Evolutionary conservation across 2,329 filamentous ascomycete genomes (phyloP), one percentile per base, ranked within the genome.

Genomic region (Talaromyces sp.): DNA sequence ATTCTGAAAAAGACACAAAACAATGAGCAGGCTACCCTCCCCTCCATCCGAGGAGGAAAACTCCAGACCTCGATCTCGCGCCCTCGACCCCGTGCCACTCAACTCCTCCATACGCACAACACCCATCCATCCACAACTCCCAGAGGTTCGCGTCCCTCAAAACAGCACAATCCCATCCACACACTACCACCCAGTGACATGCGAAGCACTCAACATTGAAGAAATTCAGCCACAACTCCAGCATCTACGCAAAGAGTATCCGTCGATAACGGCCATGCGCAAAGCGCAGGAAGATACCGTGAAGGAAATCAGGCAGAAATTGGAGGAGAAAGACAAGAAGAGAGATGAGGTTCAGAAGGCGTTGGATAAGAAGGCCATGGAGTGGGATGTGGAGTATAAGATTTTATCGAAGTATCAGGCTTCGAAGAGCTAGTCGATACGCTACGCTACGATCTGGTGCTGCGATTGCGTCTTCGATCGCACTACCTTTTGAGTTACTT

Each of bases 331-430:
- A 3, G 74, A 77, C 38, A 74, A 73, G 63, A 80, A 79, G 65
- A 74, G 71, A 58, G 77, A 77, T 45, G 72, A 77, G 56, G 70
- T 80, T 0, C 78, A 79, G 64, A 77, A 73, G 58, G 72, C 74
- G 3, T 76, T 80, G 68, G 77, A 80, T 63, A 79, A 79, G 69
- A 80, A 80, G 67, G 72, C 73, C 13, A 79, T 79, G 65, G 78
- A 80, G 65, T 71, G 77, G 38, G 76, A 80, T 61, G 78, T 73
- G 4, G 78, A 80, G 68, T 72, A 79, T 70, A 80, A 77, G 63
- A 74, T 80, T 2, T 69, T 80, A 1, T 76, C 75, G 56, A 80
- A 80, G 62, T 79, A 76, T 53, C 78, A 79, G 64, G 74, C 77
- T 66, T 59, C 56, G 56, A 59, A 59, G 38, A 45, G 56, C n/a